Percentiles rank a stretch among this genome's conserved stretches.
These are phyloP conservation scores for Immersiella caudata DNA, from an alignment of 495 filamentous ascomycete species.

Conservation along the genomic window DNA sequence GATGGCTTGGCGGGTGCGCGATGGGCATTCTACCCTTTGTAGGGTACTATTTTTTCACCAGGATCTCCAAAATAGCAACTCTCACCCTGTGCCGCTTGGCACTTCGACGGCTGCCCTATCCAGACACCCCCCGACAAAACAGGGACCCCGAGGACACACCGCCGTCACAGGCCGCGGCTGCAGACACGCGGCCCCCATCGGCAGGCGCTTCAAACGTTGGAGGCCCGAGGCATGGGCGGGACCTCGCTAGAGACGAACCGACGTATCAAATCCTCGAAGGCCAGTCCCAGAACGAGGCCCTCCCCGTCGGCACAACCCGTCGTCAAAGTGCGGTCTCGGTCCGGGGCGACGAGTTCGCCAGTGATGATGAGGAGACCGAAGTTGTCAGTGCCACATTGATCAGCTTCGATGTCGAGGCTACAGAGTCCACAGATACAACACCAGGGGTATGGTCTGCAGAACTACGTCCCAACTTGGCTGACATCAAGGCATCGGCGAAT, in stretches of 20 bases:
- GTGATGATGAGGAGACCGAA: constrained; percentile 55
- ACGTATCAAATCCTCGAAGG: constrained; percentile 30
- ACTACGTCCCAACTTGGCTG: constrained; percentile 48
- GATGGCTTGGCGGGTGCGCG: constrained; percentile 38
- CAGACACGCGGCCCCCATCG: neutral
- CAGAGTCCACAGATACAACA: constrained; percentile 40
- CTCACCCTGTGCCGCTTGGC: constrained; percentile 5
- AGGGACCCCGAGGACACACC: neutral
- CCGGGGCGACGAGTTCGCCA: constrained; percentile 42
- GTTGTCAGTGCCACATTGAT: constrained; percentile 54
- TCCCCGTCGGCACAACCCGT: constrained; percentile 35
- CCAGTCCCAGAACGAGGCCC: constrained; percentile 30
- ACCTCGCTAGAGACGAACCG: constrained; percentile 26
- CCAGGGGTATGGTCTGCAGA: constrained; percentile 61
- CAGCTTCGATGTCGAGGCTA: constrained; percentile 60
- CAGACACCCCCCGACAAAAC: neutral
- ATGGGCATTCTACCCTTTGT: constrained; percentile 41
- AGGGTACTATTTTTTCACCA: constrained; percentile 34
- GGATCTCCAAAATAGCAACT: constrained; percentile 18
- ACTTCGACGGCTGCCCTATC: constrained; percentile 7
- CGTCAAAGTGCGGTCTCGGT: constrained; percentile 34
- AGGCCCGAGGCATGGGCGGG: constrained; percentile 11
- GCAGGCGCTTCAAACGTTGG: neutral
- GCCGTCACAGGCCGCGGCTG: neutral
- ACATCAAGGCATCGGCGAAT: constrained; percentile 16